phyloP scores from a whole-genome alignment of 2,329 filamentous ascomycete genomes.

The Cercospora canescens region DNA sequence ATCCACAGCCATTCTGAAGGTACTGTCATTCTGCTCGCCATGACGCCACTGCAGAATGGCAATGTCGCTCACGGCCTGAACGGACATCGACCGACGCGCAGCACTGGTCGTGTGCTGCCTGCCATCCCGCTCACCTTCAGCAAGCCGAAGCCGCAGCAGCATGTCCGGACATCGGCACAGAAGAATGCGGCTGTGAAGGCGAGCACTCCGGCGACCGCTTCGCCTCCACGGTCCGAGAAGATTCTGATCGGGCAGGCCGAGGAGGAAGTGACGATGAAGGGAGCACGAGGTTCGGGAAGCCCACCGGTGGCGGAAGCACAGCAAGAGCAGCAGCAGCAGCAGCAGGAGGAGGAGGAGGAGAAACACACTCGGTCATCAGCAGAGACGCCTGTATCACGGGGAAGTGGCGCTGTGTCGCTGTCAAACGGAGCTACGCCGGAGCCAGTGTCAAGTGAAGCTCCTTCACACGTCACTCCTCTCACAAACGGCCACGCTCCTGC shows the following conservation, averaged over 20 bases:
- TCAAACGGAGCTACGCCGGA: constrained; percentile 21
- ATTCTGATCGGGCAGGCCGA: not conserved
- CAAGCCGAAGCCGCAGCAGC: constrained; percentile 22
- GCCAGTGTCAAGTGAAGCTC: not conserved
- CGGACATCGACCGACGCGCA: constrained; percentile 19
- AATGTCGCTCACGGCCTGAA: constrained; percentile 10
- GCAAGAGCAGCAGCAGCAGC: not conserved
- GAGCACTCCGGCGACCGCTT: constrained; percentile 1
- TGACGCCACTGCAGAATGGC: constrained; percentile 25
- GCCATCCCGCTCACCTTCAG: constrained; percentile 35
- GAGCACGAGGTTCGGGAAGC: not conserved
- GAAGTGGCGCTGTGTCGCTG: constrained; percentile 19
- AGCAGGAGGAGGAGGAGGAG: not conserved
- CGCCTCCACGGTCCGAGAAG: constrained; percentile 10
- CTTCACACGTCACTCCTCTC: not conserved
- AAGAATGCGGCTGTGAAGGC: constrained; percentile 2
- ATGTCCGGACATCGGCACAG: constrained; percentile 19
- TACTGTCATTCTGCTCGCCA: constrained; percentile 10
- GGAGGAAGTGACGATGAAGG: not conserved
- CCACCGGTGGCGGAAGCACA: not conserved
- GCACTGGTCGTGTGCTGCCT: constrained; percentile 30
- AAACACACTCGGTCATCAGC: constrained; percentile 1
- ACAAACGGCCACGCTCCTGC: constrained; percentile 16
- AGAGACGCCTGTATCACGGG: constrained; percentile 21
- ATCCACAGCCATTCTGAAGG: not conserved